A percentile compares a stretch with the other conserved stretches of the same genome.
phyloP scores from a whole-genome alignment of 768 basidiomycete species.

The Clathrus columnatus region DNA sequence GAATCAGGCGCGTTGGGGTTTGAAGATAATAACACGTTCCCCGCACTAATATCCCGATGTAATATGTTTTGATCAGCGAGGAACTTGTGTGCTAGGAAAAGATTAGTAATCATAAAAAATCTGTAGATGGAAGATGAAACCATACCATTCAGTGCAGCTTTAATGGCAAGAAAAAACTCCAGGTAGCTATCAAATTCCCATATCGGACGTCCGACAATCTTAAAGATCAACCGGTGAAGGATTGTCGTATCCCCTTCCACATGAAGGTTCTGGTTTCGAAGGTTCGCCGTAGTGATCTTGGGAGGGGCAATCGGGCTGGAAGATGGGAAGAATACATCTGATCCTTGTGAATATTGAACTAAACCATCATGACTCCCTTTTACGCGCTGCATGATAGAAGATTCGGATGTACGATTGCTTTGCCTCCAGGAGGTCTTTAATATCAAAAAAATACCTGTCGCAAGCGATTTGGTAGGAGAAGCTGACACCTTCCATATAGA shows the following conservation, averaged over 20 bases:
- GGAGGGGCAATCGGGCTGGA: neutral
- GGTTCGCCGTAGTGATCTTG: neutral
- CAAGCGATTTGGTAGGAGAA: neutral
- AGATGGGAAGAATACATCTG: too few species aligned
- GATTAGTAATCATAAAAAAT: neutral
- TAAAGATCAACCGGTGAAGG: conserved; percentile 11
- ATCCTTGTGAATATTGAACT: too few species aligned
- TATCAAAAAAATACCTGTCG: too few species aligned
- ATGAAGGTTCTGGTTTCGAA: neutral
- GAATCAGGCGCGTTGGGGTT: conserved; percentile 6
- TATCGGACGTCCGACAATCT: conserved; percentile 5
- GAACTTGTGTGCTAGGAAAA: conserved; percentile 16
- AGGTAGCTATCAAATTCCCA: conserved; percentile 10
- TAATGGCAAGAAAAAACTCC: conserved; percentile 3
- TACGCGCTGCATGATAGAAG: neutral
- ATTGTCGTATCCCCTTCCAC: neutral
- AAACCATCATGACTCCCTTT: neutral
- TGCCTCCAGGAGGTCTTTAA: conserved; percentile 12
- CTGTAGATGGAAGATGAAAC: neutral
- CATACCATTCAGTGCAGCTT: conserved; percentile 5
- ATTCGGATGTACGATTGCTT: neutral
- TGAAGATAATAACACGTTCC: conserved; percentile 25
- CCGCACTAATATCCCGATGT: too few species aligned
- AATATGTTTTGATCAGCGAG: conserved; percentile 22
- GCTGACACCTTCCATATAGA: conserved; percentile 10